Percentiles rank a stretch among this genome's conserved stretches.
Evolutionary conservation across 2,329 filamentous ascomycete genomes (phyloP).

Genomic region (Raffaelea deltoideospora): DNA sequence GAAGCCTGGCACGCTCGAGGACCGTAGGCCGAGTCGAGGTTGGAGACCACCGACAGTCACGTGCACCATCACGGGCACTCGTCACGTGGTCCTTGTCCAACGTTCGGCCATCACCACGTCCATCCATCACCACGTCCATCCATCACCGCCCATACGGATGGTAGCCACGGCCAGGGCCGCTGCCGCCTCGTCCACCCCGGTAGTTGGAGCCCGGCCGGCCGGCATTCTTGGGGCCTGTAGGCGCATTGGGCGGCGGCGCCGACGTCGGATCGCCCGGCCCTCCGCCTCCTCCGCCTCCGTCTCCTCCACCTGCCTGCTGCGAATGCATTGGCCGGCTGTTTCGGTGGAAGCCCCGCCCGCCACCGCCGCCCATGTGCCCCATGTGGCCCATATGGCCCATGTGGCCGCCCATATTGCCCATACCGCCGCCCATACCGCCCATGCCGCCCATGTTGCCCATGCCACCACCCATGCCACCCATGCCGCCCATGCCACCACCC

Average conservation of each 20-base stretch:
- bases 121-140: background rate
- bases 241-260: conserved; percentile 63
- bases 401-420: too few relatives aligned
- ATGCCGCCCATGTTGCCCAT: too few relatives aligned
- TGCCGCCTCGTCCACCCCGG: conserved; percentile 60
- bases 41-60: too few relatives aligned
- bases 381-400: too few relatives aligned
- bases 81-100: too few relatives aligned
- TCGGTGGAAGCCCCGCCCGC: conserved; percentile 20
- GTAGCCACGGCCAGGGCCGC: conserved; percentile 42
- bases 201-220: conserved; percentile 87
- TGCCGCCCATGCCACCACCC: too few relatives aligned
- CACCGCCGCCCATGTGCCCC: conserved; percentile 18
- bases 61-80: too few relatives aligned
- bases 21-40: too few relatives aligned
- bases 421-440: conserved; percentile 10
- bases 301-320: too few relatives aligned
- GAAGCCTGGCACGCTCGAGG: too few relatives aligned
- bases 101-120: background rate
- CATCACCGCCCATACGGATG: conserved; percentile 50
- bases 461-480: too few relatives aligned
- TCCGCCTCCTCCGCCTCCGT: conserved; percentile 11
- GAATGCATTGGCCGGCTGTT: too few relatives aligned
- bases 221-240: conserved; percentile 91
- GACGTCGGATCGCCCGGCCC: conserved; percentile 35